Evolutionary conservation across 495 filamentous ascomycete genomes (phyloP), one percentile per base, ranked within the genome.

Genomic region (Delitschia confertaspora): DNA sequence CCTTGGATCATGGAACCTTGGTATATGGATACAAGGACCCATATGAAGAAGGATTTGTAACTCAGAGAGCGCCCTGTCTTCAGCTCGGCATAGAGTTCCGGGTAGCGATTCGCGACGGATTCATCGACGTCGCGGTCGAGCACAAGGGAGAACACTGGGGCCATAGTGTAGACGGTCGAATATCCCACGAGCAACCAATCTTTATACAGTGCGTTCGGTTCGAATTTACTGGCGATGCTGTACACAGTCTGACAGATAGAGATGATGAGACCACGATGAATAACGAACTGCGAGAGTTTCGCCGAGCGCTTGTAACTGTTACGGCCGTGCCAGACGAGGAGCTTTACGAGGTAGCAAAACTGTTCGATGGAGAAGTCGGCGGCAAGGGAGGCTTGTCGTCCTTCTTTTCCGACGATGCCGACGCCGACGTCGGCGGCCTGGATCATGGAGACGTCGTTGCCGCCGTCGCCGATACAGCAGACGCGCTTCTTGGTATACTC

Each of bases 361-460:
- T 93, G 86, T 38, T 83, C 80, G 58, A 96, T 89, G 32, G 82
- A 88, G 64, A 99, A 96, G 58, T 99, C 93, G 2, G 93, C 93
- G 0, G 93, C 93, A 2, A 99, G 75, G 47, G 79, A 85, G 16
- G 93, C 93, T 65, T 99, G 93, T 10, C 85, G 79, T 13, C 93
- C 93, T 65, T 99, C 93, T 65, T 96, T 96, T 32, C 93, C 93
- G 7, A 95, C 93, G 47, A 99, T 96, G 23, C 93, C 93, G 44
- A 99, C 87, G 29, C 93, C 93, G 1, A 99, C 87, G 55, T 96
- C 93, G 1, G 93, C 93, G 4, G 91, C 88, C 66, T 95, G 89
- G 53, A 99, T 99, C 93, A 99, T 99, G 38, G 82, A 88, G 21
- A 99, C 93, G 61, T 99, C 93, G 66, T 99, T 99, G 38, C 91